Evolutionary conservation across 1,284 basidiomycete genomes (phyloP), one percentile per base, ranked within the genome.

Genomic region (Heliocybe sulcata): DNA sequence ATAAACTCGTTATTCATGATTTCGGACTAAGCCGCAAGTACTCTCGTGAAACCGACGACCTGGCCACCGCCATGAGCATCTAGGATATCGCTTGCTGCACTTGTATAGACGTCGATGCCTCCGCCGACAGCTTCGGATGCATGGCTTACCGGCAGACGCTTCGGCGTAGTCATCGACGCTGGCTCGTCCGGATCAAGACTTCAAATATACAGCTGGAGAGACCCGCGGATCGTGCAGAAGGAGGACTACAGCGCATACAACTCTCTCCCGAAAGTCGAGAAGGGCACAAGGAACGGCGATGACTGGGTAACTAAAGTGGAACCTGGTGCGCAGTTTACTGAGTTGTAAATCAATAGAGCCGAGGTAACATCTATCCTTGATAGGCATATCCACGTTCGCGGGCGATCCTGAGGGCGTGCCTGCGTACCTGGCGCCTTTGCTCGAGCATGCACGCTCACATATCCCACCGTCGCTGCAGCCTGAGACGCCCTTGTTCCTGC

Each of bases 141-240:
- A 60, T 92, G 90, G 89, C 78, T 90, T 55, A 71, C 79, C 56
- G 83, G 85, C 55, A 87, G 92, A 60, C 87, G 88, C 63, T 99
- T 96, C 72, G 95, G 94, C 52, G 85, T 99, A 58, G 93, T 99
- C 56, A 90, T 99, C 68, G 96, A 99, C 76, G 96, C 96, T 64
- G 96, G 96, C 60, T 97, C 94, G 65, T 98, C 94, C 11, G 96
- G 96, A 35, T 98, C 95, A 4, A 80, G 97, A 51, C 78, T 98
- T 50, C 95, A 97, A 71, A 93, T 99, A 61, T 99, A 99, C 76
- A 94, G 92, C 65, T 99, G 96, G 96, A 85, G 81, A 60, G 90
- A 98, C 68, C 85, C 93, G 19, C 78, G 82, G 54, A 70, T 79
- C 14, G 72, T 81, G 22, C 69, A 72, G 3, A 60, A 75, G 52